Conservation (phyloP, 2,329 filamentous ascomycete genomes). For the Tolypocladium tropicale region DNA sequence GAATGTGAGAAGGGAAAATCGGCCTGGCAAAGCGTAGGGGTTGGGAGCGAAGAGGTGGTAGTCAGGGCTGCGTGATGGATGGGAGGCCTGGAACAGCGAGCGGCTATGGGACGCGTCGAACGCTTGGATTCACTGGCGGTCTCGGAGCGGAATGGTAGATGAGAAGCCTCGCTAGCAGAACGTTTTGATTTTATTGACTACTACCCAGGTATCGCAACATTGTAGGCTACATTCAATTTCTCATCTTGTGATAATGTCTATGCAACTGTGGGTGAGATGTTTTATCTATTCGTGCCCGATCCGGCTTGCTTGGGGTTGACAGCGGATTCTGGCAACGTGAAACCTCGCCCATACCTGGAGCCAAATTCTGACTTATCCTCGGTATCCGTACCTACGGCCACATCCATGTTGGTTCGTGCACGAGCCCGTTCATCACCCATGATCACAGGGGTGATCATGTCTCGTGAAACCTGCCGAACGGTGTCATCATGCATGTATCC, state of each 20-base stretch:
- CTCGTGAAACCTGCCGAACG: constrained; percentile 2
- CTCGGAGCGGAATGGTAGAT: neutral
- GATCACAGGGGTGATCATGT: neutral
- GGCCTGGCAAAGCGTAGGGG: too few relatives aligned
- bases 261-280: neutral
- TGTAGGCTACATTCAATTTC: neutral
- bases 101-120: too few relatives aligned
- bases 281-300: neutral
- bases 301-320: neutral
- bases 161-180: neutral
- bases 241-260: neutral
- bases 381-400: neutral
- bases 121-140: too few relatives aligned
- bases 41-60: too few relatives aligned
- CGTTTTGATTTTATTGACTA: neutral
- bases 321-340: neutral
- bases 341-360: neutral
- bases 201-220: neutral
- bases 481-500: constrained; percentile 5
- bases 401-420: neutral
- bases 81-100: too few relatives aligned
- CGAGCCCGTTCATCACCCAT: neutral
- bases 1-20: too few relatives aligned
- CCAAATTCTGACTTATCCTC: neutral
- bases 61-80: too few relatives aligned